Evolutionary conservation across 441 rosid genomes (phyloP), one percentile per base, ranked within the genome.

Genomic region (Capsella rubella): DNA sequence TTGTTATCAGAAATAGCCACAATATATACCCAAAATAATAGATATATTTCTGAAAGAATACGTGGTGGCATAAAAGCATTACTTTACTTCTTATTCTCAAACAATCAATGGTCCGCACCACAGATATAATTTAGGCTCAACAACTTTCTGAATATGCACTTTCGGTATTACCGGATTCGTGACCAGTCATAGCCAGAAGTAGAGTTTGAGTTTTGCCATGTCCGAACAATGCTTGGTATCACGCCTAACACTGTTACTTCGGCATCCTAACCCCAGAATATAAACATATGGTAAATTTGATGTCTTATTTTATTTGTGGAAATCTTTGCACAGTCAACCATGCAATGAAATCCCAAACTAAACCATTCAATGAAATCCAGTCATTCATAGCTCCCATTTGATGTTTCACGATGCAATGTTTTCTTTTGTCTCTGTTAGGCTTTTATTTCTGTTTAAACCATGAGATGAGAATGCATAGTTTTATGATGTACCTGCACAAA

Each of bases 221-320:
- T 31, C 43, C 97, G 88, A 39, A 94, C 97, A 25, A 94, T 85
- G 83, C 99, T 94, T 59, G 99, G 97, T 78, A 94, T 90, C 74
- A 94, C 97, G 46, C 99, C 99, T 52, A 94, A 94, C 91, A 92
- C 82, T 62, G 97, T 87, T 67, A 94, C 97, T 69, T 82, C 82
- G 47, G 97, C 95, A 87, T 94, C 99, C 97, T 94, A 75, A 77
- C 46, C 53, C 60, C 69, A 77, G 72, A 79, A 71, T 51, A 73
- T 15, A 78, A 78, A 47, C 61, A 66, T 51, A 45, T 69, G 14
- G 70, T 75, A 21, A 69, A 61, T 61, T 28, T 27, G 15, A 13
- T 39, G 42, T 39, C 11, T 39, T 39, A 39, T 11, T 39, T 10
- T 39, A 39, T 39, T 10, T 39, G 42, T 3, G 42, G 42, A 39